phyloP scores from a whole-genome alignment of 2,329 filamentous ascomycete genomes.

The Epichloe scottii region DNA sequence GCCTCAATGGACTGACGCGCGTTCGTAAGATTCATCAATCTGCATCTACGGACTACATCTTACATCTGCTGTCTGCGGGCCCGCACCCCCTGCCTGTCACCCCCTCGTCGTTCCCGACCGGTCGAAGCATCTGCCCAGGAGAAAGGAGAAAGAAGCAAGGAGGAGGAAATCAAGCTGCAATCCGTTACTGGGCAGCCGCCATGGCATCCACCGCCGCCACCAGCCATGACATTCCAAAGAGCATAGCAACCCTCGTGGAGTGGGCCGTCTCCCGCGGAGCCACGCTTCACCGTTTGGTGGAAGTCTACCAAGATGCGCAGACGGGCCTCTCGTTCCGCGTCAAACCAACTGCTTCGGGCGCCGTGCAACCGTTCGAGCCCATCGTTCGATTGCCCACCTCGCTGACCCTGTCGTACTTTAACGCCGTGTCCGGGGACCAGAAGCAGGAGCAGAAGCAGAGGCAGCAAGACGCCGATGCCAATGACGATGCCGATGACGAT shows the following conservation, averaged over 20 bases:
- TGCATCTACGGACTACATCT: too few species aligned
- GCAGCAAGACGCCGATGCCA: background rate
- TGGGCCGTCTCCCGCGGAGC: conserved; percentile 38
- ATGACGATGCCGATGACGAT: background rate
- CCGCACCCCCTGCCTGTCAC: too few species aligned
- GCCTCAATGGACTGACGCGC: too few species aligned
- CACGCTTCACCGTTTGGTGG: conserved; percentile 35
- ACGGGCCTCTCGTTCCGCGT: conserved; percentile 45
- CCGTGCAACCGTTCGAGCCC: conserved; percentile 24
- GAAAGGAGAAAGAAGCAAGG: too few species aligned
- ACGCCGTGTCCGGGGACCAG: conserved; percentile 27
- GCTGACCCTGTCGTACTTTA: conserved; percentile 46
- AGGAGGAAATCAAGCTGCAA: too few species aligned
- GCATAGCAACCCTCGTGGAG: conserved; percentile 24
- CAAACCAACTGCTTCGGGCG: conserved; percentile 17
- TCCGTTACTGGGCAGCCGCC: background rate
- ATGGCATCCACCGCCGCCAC: background rate
- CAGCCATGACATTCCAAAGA: conserved; percentile 1
- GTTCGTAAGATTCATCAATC: too few species aligned
- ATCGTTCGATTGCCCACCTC: conserved; percentile 40
- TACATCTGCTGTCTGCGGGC: too few species aligned
- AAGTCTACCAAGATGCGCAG: conserved; percentile 36
- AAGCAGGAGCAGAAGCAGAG: background rate
- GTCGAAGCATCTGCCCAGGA: too few species aligned
- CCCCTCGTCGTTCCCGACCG: too few species aligned